Evolutionary conservation across 2,329 filamentous ascomycete species (phyloP), one percentile per base, ranked within the genome.

Genomic region (Penicillium janthinellum): DNA sequence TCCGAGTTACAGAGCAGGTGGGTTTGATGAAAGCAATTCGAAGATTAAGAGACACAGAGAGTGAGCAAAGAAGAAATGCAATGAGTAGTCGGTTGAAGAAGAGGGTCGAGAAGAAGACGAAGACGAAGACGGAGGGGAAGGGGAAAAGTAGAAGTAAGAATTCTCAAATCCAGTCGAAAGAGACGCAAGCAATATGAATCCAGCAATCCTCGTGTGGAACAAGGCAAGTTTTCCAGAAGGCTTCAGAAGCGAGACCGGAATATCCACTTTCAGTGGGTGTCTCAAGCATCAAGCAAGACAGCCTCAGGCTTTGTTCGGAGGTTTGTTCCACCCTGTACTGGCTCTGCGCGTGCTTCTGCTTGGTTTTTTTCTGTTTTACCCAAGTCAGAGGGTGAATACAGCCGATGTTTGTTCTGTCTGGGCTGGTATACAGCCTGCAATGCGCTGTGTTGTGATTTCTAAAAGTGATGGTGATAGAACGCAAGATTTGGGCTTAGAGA

Each of bases 191-290:
- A 48, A 54, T 60, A 56, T 49, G 44, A 45, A 57, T 57, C 62
- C 58, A 58, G 49, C 52, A 62, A 57, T 62, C 20, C 50, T 55
- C 47, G 44, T 54, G 52, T 54, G 56, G 62, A 64, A 63, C 47
- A 62, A 66, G 58, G 61, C 44, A 39, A 8, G 57, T 58, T 63
- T 74, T 71, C 69, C 65, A 73, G 70, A 73, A 71, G 59, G 22
- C 60, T 48, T 64, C 28, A 58, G 38, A 54, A 52, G 56, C 60
- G 54, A 60, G 59, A 64, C 52, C 25, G 25, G 41, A 17, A 45
- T 38, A 22, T 37, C 39, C 42, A 28, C 52, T 37, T 41, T 59
- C 56, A 67, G 53, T 60, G 54, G 53, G 47, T 50, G 63, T 25
- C 35, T 62, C 50, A 50, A 63, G 58, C 42, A 56, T 55, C 39